A percentile compares a stretch with the other conserved stretches of the same genome.
These are phyloP conservation scores for Fusarium circinatum DNA, from an alignment of 2,329 filamentous ascomycete genomes.

Conservation along the genomic window DNA sequence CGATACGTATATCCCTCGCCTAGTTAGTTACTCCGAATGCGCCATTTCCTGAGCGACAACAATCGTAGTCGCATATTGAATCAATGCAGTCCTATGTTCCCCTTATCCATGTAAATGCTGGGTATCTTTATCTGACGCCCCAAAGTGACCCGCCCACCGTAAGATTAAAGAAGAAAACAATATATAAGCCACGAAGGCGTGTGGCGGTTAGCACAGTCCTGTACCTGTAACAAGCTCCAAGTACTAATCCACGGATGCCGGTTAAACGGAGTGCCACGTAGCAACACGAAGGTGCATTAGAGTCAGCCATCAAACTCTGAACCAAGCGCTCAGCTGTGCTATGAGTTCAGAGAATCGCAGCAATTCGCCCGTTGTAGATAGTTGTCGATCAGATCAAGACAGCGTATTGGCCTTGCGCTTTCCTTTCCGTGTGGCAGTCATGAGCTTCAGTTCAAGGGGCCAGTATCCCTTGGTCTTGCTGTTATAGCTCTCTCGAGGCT, in stretches of 20 bases:
- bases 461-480: constrained; percentile 64
- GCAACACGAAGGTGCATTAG: neutral
- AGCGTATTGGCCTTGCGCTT: constrained; percentile 50
- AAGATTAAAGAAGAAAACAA: constrained; percentile 21
- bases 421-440: constrained; percentile 65
- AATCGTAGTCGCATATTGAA: constrained; percentile 23
- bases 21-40: constrained; percentile 35
- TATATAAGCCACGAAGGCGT: neutral
- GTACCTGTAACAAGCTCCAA: neutral
- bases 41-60: constrained; percentile 28
- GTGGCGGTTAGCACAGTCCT: neutral
- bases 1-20: constrained; percentile 7
- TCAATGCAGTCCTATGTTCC: constrained; percentile 26
- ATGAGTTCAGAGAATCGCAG: neutral
- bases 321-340: neutral
- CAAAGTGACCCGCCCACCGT: constrained; percentile 14
- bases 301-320: neutral
- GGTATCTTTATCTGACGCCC: constrained; percentile 40
- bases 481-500: constrained; percentile 53
- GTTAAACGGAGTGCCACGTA: constrained; percentile 6
- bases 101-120: constrained; percentile 44
- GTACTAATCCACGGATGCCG: neutral
- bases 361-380: neutral
- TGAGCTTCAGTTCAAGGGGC: constrained; percentile 70
- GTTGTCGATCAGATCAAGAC: constrained; percentile 34